phyloP scores from a whole-genome alignment of 73 alveolate species.

The Paramecium tetraurelia region DNA sequence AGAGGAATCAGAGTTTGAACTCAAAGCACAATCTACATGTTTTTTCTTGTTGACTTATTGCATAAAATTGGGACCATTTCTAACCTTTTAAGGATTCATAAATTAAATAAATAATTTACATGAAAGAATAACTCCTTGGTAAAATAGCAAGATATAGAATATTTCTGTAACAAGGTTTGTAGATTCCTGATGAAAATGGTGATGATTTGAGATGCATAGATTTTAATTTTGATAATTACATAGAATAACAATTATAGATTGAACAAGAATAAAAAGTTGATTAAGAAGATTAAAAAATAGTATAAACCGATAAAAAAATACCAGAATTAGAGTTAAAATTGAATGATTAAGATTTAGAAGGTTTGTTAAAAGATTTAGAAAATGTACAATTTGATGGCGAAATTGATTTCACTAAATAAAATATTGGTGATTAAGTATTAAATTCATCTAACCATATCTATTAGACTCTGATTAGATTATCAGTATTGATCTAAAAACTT shows the following conservation, averaged over 20 bases:
- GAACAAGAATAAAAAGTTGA: not conserved
- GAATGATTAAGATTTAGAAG: slow-evolving; percentile 31
- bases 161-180: not conserved
- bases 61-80: not conserved
- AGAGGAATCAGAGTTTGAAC: slow-evolving; percentile 40
- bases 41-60: not conserved
- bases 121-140: slow-evolving; percentile 42
- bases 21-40: slow-evolving; percentile 36
- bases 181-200: slow-evolving; percentile 28
- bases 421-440: slow-evolving; percentile 3
- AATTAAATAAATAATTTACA: not conserved
- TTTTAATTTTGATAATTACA: slow-evolving; percentile 16
- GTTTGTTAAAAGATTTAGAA: not conserved
- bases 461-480: not conserved
- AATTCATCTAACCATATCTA: not conserved
- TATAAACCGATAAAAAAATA: not conserved
- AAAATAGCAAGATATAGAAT: slow-evolving; percentile 19
- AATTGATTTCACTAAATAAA: not conserved
- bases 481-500: not conserved
- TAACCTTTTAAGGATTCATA: not conserved
- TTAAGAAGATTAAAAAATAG: not conserved
- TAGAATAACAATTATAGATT: not conserved
- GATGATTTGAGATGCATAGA: not conserved
- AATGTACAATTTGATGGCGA: not conserved
- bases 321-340: slow-evolving; percentile 6